Base-by-base conservation (phyloP, 352 stramenopile species). In the Aphanomyces euteiches region DNA sequence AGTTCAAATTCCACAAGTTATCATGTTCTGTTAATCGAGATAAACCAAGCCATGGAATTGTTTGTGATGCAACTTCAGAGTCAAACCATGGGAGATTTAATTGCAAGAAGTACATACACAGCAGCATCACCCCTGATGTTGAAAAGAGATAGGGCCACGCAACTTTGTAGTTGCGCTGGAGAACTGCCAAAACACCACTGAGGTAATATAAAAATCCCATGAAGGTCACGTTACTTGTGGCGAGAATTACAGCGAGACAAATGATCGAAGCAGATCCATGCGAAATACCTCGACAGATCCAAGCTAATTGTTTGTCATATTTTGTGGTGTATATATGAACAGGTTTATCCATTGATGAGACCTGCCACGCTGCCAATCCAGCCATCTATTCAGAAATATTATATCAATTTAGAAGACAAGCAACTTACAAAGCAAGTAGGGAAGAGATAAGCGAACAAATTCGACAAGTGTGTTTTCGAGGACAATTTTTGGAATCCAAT, bases 341-440 rank as follows among this genome's bases (percentile, higher is more conserved):
- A 0, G 82, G 76, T 59, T 83, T 87, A 74, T 85, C 84, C 68
- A 95, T 85, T 38, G 84, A 89, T 36, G 80, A 78, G 15, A 95
- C 72, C 56, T 95, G 87, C 87, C 87, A 95, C 57, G 92, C 92
- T 59, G 84, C 88, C 37, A 95, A 64, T 17, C 78, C 81, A 69
- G 88, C 92, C 68, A 93, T 70, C 64, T 70, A 70, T 15, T 56
- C 28, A 43, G 17, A 15, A 69, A 39, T 17, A 59, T 13, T n/a
- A 15, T 5, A 10, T 28, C 41, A 47, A 37, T 48, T 28, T 38
- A 21, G 40, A 43, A 19, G 4, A 37, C 28, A 3, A 69, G 36
- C 34, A 5, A 43, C 47, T 37, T 63, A 70, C 74, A 4, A 89
- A 66, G 0, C 79, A 78, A 1, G 84, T 93, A 3, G 87, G 87